Evolutionary conservation across 768 basidiomycete genomes (phyloP), one percentile per base, ranked within the genome.

Genomic region (Pisolithus marmoratus): DNA sequence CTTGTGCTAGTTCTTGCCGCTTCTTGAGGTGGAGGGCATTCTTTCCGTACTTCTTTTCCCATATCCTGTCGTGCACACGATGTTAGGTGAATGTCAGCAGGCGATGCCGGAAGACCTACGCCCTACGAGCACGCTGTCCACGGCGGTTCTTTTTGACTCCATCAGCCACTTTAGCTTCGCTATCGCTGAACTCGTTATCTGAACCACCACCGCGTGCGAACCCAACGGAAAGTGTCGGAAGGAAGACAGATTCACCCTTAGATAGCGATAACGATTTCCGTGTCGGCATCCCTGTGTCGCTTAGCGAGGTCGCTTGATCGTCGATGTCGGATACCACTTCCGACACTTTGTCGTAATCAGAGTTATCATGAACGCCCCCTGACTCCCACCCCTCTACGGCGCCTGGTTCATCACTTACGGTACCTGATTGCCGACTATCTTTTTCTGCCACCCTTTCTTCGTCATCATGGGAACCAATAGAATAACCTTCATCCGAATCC

Each of bases 41-140:
- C 54, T 75, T 80, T 45, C 95, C 95, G 60, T 83, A 98, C 68
- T 94, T 97, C 72, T 93, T 94, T 71, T 97, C 95, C 94, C 95
- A 97, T 58, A 98, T 96, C 2, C 94, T 97, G 60, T 38, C 47
- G 38, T 42, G 36, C 11, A 46, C 49, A 29, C 34, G 36, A 38
- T n/a, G 41, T 40, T 45, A 24, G 52, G 31, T 15, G 8, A 45
- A 50, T 43, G 44, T 40, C 24, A 26, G 5, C 53, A 47, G 50
- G 38, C 41, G 46, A 34, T 20, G 12, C 12, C 22, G 36, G 3
- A 53, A 5, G 14, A 85, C 94, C 79, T 67, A 96, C 96, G 89
- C 90, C 72, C 87, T 77, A 54, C 96, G 76, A n/a, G 95, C 95
- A 46, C 94, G 72, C 67, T 99, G 96, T 27, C 95, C 96, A 37